phyloP scores from a whole-genome alignment of 768 basidiomycete species.

The Megacollybia marginata region DNA sequence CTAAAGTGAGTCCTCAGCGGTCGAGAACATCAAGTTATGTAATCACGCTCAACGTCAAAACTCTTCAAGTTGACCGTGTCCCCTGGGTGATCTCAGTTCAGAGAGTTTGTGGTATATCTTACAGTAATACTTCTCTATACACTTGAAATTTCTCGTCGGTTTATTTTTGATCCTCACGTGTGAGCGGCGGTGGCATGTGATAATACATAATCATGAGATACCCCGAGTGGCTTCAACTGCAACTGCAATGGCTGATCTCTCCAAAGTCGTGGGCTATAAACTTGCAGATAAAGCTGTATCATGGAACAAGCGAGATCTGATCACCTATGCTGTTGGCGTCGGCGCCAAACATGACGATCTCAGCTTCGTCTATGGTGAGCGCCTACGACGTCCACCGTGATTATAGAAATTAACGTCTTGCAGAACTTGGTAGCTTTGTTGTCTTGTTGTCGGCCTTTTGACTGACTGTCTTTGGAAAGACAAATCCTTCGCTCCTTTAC shows the following conservation, averaged over 20 bases:
- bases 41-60: too few relatives aligned
- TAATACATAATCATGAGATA: neutral
- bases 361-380: slow-evolving; percentile 62
- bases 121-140: too few relatives aligned
- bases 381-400: neutral
- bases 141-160: too few relatives aligned
- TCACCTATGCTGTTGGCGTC: slow-evolving; percentile 74
- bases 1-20: too few relatives aligned
- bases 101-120: too few relatives aligned
- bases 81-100: too few relatives aligned
- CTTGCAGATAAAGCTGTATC: slow-evolving; percentile 49
- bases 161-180: too few relatives aligned
- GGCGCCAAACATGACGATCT: slow-evolving; percentile 75
- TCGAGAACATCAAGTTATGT: too few relatives aligned
- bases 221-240: neutral
- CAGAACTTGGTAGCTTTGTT: neutral
- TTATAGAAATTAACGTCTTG: neutral
- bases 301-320: slow-evolving; percentile 80
- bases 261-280: slow-evolving; percentile 57
- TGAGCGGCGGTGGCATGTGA: neutral
- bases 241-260: slow-evolving; percentile 51
- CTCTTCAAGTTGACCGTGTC: too few relatives aligned
- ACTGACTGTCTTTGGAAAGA: slow-evolving; percentile 27
- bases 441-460: neutral
- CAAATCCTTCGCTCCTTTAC: slow-evolving; percentile 65